These are phyloP conservation scores for Daldinia sp. DNA, from an alignment of 2,329 filamentous ascomycete genomes.

Conservation along the genomic window DNA sequence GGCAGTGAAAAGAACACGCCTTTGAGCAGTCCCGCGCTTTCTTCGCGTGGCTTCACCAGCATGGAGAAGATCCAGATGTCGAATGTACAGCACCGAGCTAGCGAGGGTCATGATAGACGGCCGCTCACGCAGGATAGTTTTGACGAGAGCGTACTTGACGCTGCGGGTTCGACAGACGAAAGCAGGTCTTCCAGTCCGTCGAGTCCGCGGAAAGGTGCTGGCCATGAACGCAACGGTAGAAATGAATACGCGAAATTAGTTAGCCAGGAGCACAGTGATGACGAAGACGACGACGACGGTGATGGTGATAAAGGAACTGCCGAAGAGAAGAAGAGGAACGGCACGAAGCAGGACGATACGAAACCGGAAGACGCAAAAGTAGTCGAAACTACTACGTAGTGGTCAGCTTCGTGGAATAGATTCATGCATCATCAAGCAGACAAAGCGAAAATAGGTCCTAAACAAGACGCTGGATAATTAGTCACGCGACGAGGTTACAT, in stretches of 20 bases:
- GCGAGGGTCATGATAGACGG: constrained; percentile 44
- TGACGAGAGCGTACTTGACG: constrained; percentile 60
- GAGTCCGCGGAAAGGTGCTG: constrained; percentile 44
- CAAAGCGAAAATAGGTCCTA: not conserved
- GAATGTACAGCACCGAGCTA: constrained; percentile 39
- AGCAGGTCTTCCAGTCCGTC: constrained; percentile 45
- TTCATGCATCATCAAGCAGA: not conserved
- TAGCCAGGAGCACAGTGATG: not conserved
- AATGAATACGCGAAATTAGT: constrained; percentile 13
- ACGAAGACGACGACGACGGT: not conserved
- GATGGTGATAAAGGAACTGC: not conserved
- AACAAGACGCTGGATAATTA: not conserved
- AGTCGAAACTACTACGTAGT: constrained; percentile 15
- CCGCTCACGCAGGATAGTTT: constrained; percentile 59
- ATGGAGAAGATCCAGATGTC: constrained; percentile 50
- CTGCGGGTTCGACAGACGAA: constrained; percentile 48
- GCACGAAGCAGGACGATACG: not conserved
- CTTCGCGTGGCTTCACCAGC: constrained; percentile 55
- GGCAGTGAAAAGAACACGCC: constrained; percentile 52
- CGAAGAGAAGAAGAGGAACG: constrained; percentile 4
- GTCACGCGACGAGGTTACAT: not conserved
- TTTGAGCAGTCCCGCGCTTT: constrained; percentile 51
- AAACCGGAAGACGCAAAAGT: constrained; percentile 9
- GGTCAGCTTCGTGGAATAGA: not conserved
- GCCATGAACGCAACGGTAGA: constrained; percentile 23